phyloP scores from a whole-genome alignment of 805 yeast genomes.

The Candida sakaeoensis region DNA sequence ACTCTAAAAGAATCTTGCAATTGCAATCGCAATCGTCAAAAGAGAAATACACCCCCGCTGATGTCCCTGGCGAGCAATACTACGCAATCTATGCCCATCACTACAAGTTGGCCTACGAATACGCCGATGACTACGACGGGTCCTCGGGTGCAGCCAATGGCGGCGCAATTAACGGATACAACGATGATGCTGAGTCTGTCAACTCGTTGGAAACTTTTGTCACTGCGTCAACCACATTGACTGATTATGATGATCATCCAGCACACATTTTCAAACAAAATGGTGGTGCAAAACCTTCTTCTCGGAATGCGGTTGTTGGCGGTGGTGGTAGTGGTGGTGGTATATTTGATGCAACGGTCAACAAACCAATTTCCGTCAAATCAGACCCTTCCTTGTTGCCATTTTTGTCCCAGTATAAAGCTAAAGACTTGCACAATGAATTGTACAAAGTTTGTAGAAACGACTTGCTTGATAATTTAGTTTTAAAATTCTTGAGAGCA shows the following conservation, averaged over 20 bases:
- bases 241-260: conserved; percentile 16
- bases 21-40: conserved; percentile 24
- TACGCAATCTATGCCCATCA: conserved; percentile 19
- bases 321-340: not conserved
- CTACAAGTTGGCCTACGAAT: conserved; percentile 15
- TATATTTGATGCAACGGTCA: conserved; percentile 4
- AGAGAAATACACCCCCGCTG: conserved; percentile 22
- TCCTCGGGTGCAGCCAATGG: conserved; percentile 7
- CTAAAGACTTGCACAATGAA: conserved; percentile 50
- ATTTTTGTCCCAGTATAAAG: conserved; percentile 49
- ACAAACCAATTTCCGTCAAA: conserved; percentile 13
- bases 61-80: conserved; percentile 18
- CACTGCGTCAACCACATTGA: conserved; percentile 27
- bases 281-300: conserved; percentile 3
- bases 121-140: conserved; percentile 19
- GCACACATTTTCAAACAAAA: conserved; percentile 8
- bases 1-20: conserved; percentile 24
- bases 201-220: conserved; percentile 30
- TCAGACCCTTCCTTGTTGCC: conserved; percentile 40
- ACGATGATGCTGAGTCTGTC: conserved; percentile 16
- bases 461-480: conserved; percentile 77
- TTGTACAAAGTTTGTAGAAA: conserved; percentile 43
- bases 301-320: not conserved
- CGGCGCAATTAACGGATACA: conserved; percentile 10
- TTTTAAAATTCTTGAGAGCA: conserved; percentile 78